These are phyloP conservation scores for Talaromyces borbonicus DNA, from an alignment of 495 filamentous ascomycete species.

Conservation along the genomic window DNA sequence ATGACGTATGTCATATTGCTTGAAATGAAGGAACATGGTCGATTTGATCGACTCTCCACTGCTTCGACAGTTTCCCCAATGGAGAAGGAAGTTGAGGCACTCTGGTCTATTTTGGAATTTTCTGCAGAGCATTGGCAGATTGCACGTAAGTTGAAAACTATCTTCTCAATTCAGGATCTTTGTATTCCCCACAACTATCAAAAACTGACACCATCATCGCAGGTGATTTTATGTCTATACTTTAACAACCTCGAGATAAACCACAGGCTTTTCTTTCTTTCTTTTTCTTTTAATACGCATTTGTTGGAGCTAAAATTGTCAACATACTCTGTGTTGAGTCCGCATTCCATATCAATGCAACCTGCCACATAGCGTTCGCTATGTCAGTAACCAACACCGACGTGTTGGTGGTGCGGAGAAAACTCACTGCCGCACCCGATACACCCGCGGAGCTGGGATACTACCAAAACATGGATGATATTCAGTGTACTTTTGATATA, in stretches of 20 bases:
- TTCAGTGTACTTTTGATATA: not conserved
- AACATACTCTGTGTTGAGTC: too few relatives aligned
- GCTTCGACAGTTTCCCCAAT: not conserved
- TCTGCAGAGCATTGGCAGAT: conserved; percentile 1
- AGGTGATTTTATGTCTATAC: not conserved
- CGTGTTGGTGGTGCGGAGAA: not conserved
- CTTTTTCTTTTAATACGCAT: not conserved
- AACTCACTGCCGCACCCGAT: conserved; percentile 16
- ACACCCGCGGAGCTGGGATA: conserved; percentile 7
- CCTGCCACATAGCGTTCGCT: not conserved
- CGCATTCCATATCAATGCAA: not conserved
- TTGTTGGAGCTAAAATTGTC: not conserved
- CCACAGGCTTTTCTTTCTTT: too few relatives aligned
- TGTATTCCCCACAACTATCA: not conserved
- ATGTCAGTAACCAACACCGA: not conserved
- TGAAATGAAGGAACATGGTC: not conserved
- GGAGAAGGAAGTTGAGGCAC: not conserved
- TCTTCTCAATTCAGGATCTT: not conserved
- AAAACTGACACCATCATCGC: not conserved
- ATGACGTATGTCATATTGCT: conserved; percentile 3
- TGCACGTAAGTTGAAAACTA: not conserved
- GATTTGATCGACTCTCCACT: not conserved
- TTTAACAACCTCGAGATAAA: not conserved
- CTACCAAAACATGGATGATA: not conserved
- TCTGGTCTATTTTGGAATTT: not conserved